Base-by-base conservation (phyloP, 805 yeast species). In the Ogataea naganishii region DNA sequence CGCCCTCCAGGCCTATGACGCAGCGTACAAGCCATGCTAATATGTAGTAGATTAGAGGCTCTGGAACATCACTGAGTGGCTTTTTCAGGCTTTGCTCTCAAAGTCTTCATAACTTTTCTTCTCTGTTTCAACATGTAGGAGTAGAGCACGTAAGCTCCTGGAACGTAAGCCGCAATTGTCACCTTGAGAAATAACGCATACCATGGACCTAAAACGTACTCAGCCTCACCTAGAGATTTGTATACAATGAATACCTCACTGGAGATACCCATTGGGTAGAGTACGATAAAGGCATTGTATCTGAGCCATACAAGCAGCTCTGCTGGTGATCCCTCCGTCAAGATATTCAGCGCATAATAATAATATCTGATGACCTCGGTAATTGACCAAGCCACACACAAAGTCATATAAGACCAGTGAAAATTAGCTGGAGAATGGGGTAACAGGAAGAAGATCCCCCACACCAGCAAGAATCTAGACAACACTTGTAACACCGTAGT, bases 191-290 rank as follows among this genome's bases (percentile, higher is more conserved):
- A 53, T 49, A 67, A 64, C 24, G 75, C 69, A 56, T 72, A 75
- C 57, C 64, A 54, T 0, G 40, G 37, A 5, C 80, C 78, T 29
- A 65, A 62, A 19, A 46, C 66, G 27, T 41, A 39, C 30, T 60
- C 66, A n/a, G 95, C 95, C 27, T 69, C 72, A n/a, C 66, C 69
- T 30, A 89, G 62, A 0, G 95, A 76, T 33, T 74, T 56, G 56
- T 72, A 79, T 35, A 84, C 66, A 58, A 85, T 72, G 20, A 64
- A 47, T 36, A 81, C 64, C 53, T 92, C 98, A 37, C 89, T 75
- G 2, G 81, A 71, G n/a, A 88, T 96, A 3, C 98, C 98, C 14
- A 80, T 55, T 13, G 98, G 98, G 49, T 92, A 92, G 40, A 92
- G 62, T 3, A 84, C 72, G 41, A 72, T 69, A 56, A 92, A 92